A percentile compares a stretch with the other conserved stretches of the same genome.
These are phyloP conservation scores for Lipomyces chichibuensis DNA, from an alignment of 805 yeast species.

Conservation along the genomic window DNA sequence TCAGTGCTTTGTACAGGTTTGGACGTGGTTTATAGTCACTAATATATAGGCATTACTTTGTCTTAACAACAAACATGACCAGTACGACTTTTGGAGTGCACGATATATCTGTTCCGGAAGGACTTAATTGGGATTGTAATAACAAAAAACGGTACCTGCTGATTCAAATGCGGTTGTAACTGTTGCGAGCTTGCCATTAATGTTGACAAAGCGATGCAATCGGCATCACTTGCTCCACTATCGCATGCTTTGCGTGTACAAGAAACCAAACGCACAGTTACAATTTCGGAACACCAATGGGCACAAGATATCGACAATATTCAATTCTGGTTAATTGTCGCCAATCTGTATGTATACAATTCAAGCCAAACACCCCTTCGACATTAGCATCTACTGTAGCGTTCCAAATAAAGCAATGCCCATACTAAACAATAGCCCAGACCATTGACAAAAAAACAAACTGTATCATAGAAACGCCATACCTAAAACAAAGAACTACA, in stretches of 20 bases:
- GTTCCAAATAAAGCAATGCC: background rate
- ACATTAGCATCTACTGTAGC: background rate
- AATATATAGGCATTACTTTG: background rate
- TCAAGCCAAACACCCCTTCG: background rate
- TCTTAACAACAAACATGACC: background rate
- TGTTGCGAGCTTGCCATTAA: no score
- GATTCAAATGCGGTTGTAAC: no score
- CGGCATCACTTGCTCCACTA: background rate
- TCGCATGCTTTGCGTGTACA: background rate
- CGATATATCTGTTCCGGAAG: background rate
- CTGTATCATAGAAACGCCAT: background rate
- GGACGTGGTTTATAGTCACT: background rate
- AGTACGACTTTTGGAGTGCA: background rate
- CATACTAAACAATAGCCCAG: background rate
- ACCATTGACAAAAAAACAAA: background rate
- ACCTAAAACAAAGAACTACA: no score
- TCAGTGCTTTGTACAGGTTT: background rate
- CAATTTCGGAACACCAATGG: background rate
- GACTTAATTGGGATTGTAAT: no score
- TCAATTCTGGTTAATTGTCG: background rate
- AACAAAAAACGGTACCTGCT: background rate
- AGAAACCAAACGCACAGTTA: background rate
- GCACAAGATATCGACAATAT: background rate
- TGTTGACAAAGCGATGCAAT: no score
- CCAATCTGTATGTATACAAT: background rate